A percentile compares a stretch with the other conserved stretches of the same genome.
Conservation (phyloP, 768 basidiomycete genomes). For the Paxillus involutus region DNA sequence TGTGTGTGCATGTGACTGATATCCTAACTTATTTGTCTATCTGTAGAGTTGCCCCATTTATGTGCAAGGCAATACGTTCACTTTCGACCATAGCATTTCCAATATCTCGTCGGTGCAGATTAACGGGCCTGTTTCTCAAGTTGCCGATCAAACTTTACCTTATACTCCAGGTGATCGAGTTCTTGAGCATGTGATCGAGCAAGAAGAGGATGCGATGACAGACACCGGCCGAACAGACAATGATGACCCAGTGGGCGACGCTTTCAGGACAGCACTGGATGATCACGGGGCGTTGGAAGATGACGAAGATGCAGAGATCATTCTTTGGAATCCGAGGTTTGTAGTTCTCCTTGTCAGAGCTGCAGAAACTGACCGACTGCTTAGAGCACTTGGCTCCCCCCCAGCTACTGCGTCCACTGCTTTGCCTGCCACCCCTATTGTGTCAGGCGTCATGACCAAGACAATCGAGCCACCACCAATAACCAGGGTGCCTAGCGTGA, state of each 20-base stretch:
- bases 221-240: slow-evolving; percentile 68
- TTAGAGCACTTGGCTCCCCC: slow-evolving; percentile 21
- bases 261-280: slow-evolving; percentile 51
- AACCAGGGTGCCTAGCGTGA: background rate
- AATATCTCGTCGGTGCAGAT: slow-evolving; percentile 7
- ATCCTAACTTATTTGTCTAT: slow-evolving; percentile 13
- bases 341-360: slow-evolving; percentile 8
- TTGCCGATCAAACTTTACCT: slow-evolving; percentile 17
- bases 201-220: slow-evolving; percentile 65
- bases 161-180: background rate
- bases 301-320: slow-evolving; percentile 63
- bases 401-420: slow-evolving; percentile 3
- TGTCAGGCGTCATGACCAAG: background rate
- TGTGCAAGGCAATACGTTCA: slow-evolving; percentile 22
- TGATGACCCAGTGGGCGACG: slow-evolving; percentile 78
- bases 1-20: background rate
- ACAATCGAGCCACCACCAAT: slow-evolving; percentile 2
- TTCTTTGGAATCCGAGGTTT: slow-evolving; percentile 74
- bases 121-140: background rate
- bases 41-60: slow-evolving; percentile 26
- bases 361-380: slow-evolving; percentile 3
- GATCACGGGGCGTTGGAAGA: slow-evolving; percentile 36
- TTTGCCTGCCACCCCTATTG: slow-evolving; percentile 23
- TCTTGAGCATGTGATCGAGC: slow-evolving; percentile 13
- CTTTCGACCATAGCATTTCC: slow-evolving; percentile 8